phyloP scores from a whole-genome alignment of 371 early-diverging fungal genomes.

The Apophysomyces sp. region DNA sequence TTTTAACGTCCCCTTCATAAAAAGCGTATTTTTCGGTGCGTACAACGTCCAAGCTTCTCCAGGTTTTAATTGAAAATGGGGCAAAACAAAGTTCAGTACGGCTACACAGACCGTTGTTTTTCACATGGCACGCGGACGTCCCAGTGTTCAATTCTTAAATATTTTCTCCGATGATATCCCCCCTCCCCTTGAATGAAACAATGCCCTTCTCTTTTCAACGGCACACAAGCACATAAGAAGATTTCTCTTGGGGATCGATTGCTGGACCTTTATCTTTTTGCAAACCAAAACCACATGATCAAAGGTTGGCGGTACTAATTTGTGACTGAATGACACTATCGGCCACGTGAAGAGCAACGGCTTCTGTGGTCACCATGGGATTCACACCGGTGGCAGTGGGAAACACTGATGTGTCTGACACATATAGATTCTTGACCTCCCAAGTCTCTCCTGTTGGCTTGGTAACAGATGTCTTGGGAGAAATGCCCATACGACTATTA shows the following conservation, averaged over 20 bases:
- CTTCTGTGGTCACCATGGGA: slow-evolving; percentile 65
- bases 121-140: not conserved
- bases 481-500: slow-evolving; percentile 64
- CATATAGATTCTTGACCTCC: slow-evolving; percentile 72
- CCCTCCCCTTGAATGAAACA: too few relatives aligned
- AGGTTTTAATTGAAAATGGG: not conserved
- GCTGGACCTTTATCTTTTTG: too few relatives aligned
- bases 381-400: slow-evolving; percentile 74
- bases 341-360: slow-evolving; percentile 44
- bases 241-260: too few relatives aligned
- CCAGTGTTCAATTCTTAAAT: too few relatives aligned
- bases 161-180: too few relatives aligned
- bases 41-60: not conserved
- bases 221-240: too few relatives aligned
- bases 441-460: slow-evolving; percentile 75
- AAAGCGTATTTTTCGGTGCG: not conserved
- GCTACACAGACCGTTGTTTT: not conserved
- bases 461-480: slow-evolving; percentile 55
- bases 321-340: slow-evolving; percentile 4
- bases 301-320: not conserved
- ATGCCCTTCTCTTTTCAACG: too few relatives aligned
- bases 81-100: not conserved
- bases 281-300: not conserved
- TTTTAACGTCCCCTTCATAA: not conserved
- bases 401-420: slow-evolving; percentile 73